A percentile compares a stretch with the other conserved stretches of the same genome.
Evolutionary conservation across 768 basidiomycete genomes (phyloP).

Genomic region (Boletus sp.): DNA sequence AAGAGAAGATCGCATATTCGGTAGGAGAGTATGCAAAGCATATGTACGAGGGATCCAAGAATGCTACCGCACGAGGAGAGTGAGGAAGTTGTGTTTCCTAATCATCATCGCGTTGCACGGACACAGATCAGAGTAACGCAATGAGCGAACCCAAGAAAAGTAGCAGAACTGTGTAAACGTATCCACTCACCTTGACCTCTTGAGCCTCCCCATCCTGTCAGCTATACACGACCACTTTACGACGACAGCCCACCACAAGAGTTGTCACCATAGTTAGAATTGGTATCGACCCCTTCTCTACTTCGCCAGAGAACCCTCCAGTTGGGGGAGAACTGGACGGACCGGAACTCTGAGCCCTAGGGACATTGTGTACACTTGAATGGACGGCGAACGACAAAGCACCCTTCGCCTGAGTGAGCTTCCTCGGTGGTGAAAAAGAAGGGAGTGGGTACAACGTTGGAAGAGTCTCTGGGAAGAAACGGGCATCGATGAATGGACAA

Average conservation of each 20-base stretch:
- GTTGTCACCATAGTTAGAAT: no score
- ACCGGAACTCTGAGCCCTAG: conserved; percentile 23
- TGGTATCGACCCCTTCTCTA: background rate
- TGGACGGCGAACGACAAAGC: conserved; percentile 82
- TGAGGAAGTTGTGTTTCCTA: conserved; percentile 85
- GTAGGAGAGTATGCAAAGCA: conserved; percentile 81
- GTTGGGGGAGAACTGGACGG: conserved; percentile 8
- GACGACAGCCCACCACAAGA: no score
- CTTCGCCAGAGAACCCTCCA: conserved; percentile 10
- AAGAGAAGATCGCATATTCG: conserved; percentile 60
- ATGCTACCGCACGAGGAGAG: conserved; percentile 81
- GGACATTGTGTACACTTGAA: conserved; percentile 51
- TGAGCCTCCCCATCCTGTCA: no score
- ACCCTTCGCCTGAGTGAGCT: conserved; percentile 70
- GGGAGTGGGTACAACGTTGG: conserved; percentile 78
- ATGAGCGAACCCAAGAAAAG: no score
- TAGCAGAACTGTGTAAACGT: no score
- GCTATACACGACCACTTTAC: no score
- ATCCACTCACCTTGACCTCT: no score
- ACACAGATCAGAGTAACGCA: no score
- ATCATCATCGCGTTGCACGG: background rate
- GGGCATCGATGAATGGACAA: background rate
- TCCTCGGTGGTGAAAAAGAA: conserved; percentile 63
- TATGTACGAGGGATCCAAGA: conserved; percentile 56
- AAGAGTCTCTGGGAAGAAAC: conserved; percentile 51